Evolutionary conservation across 768 basidiomycete species (phyloP).

Genomic region (Hypsizygus marmoreus): DNA sequence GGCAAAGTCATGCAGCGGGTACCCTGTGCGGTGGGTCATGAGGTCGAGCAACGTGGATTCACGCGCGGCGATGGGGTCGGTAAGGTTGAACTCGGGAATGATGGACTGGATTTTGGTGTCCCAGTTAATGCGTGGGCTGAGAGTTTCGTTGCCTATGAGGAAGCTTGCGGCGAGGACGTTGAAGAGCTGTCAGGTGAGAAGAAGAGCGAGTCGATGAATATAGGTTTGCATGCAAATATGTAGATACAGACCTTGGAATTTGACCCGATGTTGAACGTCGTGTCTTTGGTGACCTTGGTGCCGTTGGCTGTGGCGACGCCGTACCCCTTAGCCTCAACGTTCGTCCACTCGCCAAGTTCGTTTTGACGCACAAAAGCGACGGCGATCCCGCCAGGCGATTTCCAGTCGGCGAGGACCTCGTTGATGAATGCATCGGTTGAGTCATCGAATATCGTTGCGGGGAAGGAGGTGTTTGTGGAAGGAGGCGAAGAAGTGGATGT

Average conservation of each 20-base stretch:
- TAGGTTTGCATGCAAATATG: too few species aligned
- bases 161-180: conserved; percentile 26
- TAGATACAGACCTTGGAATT: too few species aligned
- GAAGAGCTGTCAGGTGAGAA: too few species aligned
- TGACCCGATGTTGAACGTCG: too few species aligned
- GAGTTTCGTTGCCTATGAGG: conserved; percentile 25
- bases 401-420: conserved; percentile 12
- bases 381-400: conserved; percentile 9
- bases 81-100: conserved; percentile 23
- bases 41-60: conserved; percentile 25
- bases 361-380: conserved; percentile 8
- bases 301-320: conserved; percentile 8
- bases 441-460: conserved; percentile 1
- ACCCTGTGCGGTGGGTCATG: conserved; percentile 29
- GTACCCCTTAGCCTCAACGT: conserved; percentile 13
- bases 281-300: conserved; percentile 9
- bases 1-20: conserved; percentile 25
- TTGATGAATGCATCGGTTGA: conserved; percentile 9
- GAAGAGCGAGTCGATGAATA: background rate
- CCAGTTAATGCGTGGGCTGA: conserved; percentile 25
- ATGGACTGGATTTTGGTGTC: conserved; percentile 24
- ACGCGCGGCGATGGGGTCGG: conserved; percentile 23
- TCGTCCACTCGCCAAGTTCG: background rate
- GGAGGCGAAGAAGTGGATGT: too few species aligned
- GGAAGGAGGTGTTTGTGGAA: too few species aligned